phyloP scores from a whole-genome alignment of 768 basidiomycete genomes.

The Kwoniella pini region DNA sequence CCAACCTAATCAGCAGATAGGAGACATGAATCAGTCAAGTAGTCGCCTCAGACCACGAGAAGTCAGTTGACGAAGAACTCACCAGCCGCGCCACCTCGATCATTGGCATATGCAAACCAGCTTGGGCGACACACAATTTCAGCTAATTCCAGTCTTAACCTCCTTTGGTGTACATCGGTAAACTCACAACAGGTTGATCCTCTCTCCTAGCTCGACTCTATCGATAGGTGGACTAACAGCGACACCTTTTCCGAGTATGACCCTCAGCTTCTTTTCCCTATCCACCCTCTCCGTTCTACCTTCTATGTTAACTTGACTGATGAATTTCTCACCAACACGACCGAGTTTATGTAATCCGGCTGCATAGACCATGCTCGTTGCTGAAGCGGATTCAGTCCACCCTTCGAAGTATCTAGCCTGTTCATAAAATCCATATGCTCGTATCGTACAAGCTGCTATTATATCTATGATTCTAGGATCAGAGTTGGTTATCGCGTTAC shows the following conservation, averaged over 20 bases:
- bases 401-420: conserved; percentile 33
- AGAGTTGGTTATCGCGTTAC: conserved; percentile 13
- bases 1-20: no score
- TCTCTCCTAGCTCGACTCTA: conserved; percentile 24
- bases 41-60: no score
- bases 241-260: conserved; percentile 20
- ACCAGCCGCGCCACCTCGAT: conserved; percentile 25
- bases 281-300: neutral
- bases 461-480: conserved; percentile 39
- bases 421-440: conserved; percentile 11
- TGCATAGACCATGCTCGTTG: conserved; percentile 16
- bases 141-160: neutral
- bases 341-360: conserved; percentile 37
- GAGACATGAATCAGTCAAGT: no score
- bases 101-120: conserved; percentile 36
- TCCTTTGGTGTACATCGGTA: neutral
- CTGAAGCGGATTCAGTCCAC: conserved; percentile 22
- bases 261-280: conserved; percentile 18
- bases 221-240: conserved; percentile 20
- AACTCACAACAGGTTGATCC: conserved; percentile 43
- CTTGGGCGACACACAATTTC: conserved; percentile 10
- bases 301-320: neutral
- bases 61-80: no score
- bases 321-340: conserved; percentile 17
- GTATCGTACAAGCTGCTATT: conserved; percentile 23